Percentiles rank a stretch among this genome's conserved stretches.
These are phyloP conservation scores for Nigrospora osmanthi DNA, from an alignment of 2,329 filamentous ascomycete species.

Conservation along the genomic window DNA sequence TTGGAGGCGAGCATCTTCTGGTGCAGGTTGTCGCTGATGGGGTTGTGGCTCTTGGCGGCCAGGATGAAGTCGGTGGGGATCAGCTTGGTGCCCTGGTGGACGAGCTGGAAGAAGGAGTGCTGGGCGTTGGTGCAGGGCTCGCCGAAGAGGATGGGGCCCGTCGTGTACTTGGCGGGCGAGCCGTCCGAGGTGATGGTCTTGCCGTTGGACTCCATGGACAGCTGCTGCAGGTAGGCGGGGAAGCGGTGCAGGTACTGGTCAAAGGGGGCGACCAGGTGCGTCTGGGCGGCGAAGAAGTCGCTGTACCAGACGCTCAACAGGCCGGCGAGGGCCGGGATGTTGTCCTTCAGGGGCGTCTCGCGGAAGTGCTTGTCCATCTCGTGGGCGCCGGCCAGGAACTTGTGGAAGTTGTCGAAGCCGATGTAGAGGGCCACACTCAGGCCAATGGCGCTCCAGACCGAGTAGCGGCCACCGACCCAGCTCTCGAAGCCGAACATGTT, in stretches of 20 bases:
- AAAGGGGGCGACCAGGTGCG: constrained; percentile 93
- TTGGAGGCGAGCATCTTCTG: constrained; percentile 94
- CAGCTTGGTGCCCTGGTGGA: constrained; percentile 98
- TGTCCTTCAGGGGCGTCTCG: constrained; percentile 81
- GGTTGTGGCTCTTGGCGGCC: constrained; percentile 94
- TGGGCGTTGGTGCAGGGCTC: constrained; percentile 98
- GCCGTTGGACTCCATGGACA: constrained; percentile 99
- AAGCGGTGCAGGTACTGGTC: constrained; percentile 99
- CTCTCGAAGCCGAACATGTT: constrained; percentile 99
- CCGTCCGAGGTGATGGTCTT: constrained; percentile 91
- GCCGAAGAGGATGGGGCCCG: constrained; percentile 90
- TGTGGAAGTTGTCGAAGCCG: constrained; percentile 94
- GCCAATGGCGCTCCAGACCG: constrained; percentile 97
- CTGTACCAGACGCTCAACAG: constrained; percentile 97
- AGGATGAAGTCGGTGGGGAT: constrained; percentile 98
- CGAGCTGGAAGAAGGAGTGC: constrained; percentile 99
- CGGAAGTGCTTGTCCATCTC: constrained; percentile 99
- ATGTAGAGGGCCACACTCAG: constrained; percentile 91
- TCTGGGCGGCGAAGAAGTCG: constrained; percentile 97
- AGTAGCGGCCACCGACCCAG: constrained; percentile 98
- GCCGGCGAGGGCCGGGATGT: constrained; percentile 88
- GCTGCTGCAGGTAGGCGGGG: constrained; percentile 96
- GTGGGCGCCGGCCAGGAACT: constrained; percentile 90
- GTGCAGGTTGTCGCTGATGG: constrained; percentile 83
- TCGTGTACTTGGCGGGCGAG: constrained; percentile 93